These are phyloP conservation scores for Phascolomyces articulosus DNA, from an alignment of 371 early-diverging fungal genomes.

Conservation along the genomic window DNA sequence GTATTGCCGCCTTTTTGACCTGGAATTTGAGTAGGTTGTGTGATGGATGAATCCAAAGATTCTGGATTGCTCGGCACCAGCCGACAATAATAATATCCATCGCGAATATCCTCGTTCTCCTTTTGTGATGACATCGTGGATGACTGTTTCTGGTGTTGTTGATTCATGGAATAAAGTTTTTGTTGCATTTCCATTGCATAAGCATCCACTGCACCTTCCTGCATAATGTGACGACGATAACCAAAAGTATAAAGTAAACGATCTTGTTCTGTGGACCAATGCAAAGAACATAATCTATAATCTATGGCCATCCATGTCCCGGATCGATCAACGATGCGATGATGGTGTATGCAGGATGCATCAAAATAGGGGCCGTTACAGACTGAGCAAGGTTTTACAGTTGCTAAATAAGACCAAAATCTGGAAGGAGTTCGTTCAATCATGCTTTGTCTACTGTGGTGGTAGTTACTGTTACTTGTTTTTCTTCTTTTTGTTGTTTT, in stretches of 20 bases:
- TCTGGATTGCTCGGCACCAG: neutral
- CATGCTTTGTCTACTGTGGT: too few relatives aligned
- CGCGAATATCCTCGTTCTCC: neutral
- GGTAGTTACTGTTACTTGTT: neutral
- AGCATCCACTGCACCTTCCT: neutral
- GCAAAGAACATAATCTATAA: conserved; percentile 75
- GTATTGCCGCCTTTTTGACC: neutral
- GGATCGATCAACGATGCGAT: conserved; percentile 63
- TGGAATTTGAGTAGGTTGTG: neutral
- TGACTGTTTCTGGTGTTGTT: neutral
- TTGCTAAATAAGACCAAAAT: conserved; percentile 61
- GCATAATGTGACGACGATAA: neutral
- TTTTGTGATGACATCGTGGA: neutral
- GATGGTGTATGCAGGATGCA: conserved; percentile 54
- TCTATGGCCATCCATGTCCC: conserved; percentile 60
- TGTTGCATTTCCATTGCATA: neutral
- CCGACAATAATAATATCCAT: conserved; percentile 11
- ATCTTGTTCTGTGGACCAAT: conserved; percentile 77
- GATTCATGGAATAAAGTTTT: neutral
- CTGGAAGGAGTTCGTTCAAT: conserved; percentile 38
- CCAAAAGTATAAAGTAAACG: conserved; percentile 43
- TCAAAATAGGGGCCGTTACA: conserved; percentile 90
- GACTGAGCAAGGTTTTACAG: conserved; percentile 78
- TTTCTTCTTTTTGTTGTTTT: neutral
- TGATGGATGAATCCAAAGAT: neutral